Conservation (phyloP, 2,329 filamentous ascomycete genomes). For the Trichoderma pleuroti region DNA sequence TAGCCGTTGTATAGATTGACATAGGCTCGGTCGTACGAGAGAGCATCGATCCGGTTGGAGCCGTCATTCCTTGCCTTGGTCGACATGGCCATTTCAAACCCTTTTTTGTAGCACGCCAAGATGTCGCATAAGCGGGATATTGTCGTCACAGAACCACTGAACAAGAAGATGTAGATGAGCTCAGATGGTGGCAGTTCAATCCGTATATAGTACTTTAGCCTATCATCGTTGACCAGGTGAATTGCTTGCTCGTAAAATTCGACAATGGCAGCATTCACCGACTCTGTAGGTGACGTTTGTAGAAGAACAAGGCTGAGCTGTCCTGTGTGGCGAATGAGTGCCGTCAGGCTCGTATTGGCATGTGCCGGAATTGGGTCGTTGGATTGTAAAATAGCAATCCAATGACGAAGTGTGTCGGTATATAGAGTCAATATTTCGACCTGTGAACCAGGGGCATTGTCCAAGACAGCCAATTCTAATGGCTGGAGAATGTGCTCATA, state of each 20-base stretch:
- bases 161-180: constrained; percentile 68
- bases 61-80: constrained; percentile 34
- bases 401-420: constrained; percentile 60
- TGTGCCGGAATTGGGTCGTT: constrained; percentile 34
- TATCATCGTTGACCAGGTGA: constrained; percentile 50
- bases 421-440: constrained; percentile 64
- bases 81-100: constrained; percentile 64
- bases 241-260: constrained; percentile 67
- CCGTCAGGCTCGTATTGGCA: constrained; percentile 38
- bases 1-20: constrained; percentile 75
- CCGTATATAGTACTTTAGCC: constrained; percentile 52
- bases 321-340: constrained; percentile 49
- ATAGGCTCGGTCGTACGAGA: constrained; percentile 54
- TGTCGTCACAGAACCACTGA: constrained; percentile 59
- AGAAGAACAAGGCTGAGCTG: constrained; percentile 56
- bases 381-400: constrained; percentile 47
- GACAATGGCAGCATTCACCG: constrained; percentile 55
- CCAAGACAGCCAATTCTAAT: constrained; percentile 50
- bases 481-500: constrained; percentile 46
- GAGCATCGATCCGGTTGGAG: constrained; percentile 31
- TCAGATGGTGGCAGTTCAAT: constrained; percentile 65
- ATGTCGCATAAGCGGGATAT: constrained; percentile 67
- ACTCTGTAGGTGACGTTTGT: constrained; percentile 46
- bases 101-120: constrained; percentile 68
- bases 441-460: constrained; percentile 51